A percentile compares a stretch with the other conserved stretches of the same genome.
These are phyloP conservation scores for Suaeda aralocaspica DNA, from an alignment of 148 eudicot species.

Conservation along the genomic window DNA sequence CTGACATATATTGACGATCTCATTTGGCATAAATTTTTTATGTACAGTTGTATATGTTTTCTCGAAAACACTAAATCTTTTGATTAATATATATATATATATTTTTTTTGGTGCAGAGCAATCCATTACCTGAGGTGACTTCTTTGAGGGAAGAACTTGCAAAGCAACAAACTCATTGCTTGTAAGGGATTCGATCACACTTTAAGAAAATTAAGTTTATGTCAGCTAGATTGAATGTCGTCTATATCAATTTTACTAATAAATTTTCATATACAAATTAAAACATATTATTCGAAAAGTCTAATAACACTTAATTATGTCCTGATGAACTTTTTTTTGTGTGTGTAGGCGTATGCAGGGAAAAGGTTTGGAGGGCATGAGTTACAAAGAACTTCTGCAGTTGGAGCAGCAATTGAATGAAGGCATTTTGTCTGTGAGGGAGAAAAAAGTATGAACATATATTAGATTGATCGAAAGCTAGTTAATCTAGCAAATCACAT, in stretches of 20 bases:
- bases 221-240: no score
- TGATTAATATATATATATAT: constrained; percentile 16
- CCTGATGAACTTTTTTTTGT: no score
- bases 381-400: constrained; percentile 40
- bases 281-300: no score
- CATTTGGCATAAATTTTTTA: no score
- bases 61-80: neutral
- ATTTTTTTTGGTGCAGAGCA: constrained; percentile 17
- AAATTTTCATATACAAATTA: no score
- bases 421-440: constrained; percentile 50
- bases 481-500: no score
- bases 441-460: constrained; percentile 44
- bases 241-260: no score
- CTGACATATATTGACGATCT: no score
- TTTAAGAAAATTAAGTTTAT: no score
- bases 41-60: no score
- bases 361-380: constrained; percentile 45
- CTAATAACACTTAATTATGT: no score
- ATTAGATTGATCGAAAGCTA: neutral
- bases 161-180: constrained; percentile 27
- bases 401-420: constrained; percentile 58
- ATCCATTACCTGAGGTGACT: constrained; percentile 24
- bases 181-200: neutral
- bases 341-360: constrained; percentile 76
- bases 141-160: constrained; percentile 42